Conservation (phyloP, 805 yeast genomes). For the Yamadazyma kitorensis region DNA sequence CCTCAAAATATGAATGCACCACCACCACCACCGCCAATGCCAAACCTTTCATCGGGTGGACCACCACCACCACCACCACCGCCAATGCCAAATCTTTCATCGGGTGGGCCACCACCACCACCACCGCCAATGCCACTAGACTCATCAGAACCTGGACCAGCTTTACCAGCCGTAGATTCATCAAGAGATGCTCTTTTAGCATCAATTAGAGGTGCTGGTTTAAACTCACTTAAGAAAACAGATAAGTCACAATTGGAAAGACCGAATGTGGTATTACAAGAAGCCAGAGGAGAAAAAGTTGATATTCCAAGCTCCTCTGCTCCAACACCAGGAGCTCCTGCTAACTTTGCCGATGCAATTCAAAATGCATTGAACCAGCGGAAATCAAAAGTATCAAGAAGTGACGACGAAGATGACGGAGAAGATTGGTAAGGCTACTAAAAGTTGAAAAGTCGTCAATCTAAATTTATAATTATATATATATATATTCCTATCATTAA, state of each 20-base stretch:
- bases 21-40: conserved; percentile 17
- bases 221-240: conserved; percentile 66
- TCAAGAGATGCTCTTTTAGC: conserved; percentile 82
- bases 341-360: conserved; percentile 77
- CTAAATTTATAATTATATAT: too few species aligned
- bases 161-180: conserved; percentile 36
- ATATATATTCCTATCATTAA: conserved; percentile 11
- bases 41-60: conserved; percentile 6
- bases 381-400: conserved; percentile 74
- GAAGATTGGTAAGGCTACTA: conserved; percentile 21
- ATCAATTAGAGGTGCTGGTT: conserved; percentile 79
- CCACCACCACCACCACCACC: conserved; percentile 29
- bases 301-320: conserved; percentile 13
- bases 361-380: conserved; percentile 82
- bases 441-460: too few species aligned
- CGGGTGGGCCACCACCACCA: conserved; percentile 19
- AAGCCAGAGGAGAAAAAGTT: conserved; percentile 58
- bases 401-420: conserved; percentile 86
- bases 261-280: conserved; percentile 71
- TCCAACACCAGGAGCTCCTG: conserved; percentile 52
- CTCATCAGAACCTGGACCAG: conserved; percentile 20
- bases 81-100: conserved; percentile 21
- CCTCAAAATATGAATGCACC: conserved; percentile 7
- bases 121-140: conserved; percentile 35
- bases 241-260: conserved; percentile 82